Evolutionary conservation across 768 basidiomycete genomes (phyloP).

Genomic region (Suillus subluteus): DNA sequence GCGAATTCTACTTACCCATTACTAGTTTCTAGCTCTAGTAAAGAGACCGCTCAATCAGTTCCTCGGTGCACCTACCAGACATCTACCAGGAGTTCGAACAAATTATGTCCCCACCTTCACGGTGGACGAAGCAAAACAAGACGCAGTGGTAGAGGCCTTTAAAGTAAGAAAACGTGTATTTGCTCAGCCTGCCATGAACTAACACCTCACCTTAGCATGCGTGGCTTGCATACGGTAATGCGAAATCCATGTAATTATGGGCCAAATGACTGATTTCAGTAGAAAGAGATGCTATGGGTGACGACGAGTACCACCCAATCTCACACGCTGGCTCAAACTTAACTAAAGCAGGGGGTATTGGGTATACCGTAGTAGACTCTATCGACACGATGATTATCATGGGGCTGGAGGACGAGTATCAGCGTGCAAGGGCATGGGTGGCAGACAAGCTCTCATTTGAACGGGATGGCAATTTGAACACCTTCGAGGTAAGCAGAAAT

Average conservation of each 20-base stretch:
- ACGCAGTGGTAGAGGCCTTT: constrained; percentile 80
- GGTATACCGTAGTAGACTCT: constrained; percentile 86
- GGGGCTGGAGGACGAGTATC: constrained; percentile 80
- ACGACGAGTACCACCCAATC: constrained; percentile 92
- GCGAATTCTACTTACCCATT: constrained; percentile 6
- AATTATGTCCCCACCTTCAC: constrained; percentile 31
- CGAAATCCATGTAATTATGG: constrained; percentile 19
- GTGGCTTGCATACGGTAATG: constrained; percentile 80
- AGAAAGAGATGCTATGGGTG: constrained; percentile 91
- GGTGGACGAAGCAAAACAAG: constrained; percentile 65
- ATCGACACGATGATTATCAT: constrained; percentile 88
- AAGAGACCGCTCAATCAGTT: constrained; percentile 13
- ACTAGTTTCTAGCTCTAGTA: constrained; percentile 21
- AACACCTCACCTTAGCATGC: constrained; percentile 58
- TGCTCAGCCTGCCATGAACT: background rate
- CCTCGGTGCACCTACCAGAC: constrained; percentile 8
- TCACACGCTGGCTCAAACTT: constrained; percentile 76
- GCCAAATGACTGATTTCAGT: constrained; percentile 21
- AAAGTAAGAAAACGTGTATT: constrained; percentile 49
- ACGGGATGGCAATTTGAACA: constrained; percentile 77
- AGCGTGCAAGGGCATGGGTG: constrained; percentile 80
- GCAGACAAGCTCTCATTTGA: constrained; percentile 71
- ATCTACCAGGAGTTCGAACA: constrained; percentile 26
- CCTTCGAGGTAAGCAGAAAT: constrained; percentile 75
- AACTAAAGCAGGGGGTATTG: constrained; percentile 77